These are phyloP conservation scores for Didymella segeticola DNA, from an alignment of 2,329 filamentous ascomycete species.

Conservation along the genomic window DNA sequence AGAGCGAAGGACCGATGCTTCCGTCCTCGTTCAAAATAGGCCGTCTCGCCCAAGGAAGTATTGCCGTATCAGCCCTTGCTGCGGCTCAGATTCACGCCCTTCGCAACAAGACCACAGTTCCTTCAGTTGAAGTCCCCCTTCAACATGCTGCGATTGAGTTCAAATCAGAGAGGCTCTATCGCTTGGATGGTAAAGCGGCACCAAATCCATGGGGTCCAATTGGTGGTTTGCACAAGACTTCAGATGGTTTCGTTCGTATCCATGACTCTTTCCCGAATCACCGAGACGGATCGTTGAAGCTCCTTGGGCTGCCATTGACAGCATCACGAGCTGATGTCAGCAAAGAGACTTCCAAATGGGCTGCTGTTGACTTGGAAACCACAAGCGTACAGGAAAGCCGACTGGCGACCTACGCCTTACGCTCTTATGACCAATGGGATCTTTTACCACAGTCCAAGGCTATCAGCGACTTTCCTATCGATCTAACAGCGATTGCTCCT, in stretches of 20 bases:
- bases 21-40: constrained; percentile 64
- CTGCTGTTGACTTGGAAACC: constrained; percentile 57
- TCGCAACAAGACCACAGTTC: constrained; percentile 38
- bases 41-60: constrained; percentile 59
- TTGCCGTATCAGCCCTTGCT: constrained; percentile 58
- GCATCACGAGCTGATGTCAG: constrained; percentile 52
- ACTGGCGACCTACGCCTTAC: constrained; percentile 60
- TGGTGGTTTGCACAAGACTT: constrained; percentile 59
- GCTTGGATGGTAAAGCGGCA: constrained; percentile 48
- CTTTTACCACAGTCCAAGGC: constrained; percentile 54
- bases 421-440: constrained; percentile 62
- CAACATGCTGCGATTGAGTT: constrained; percentile 61
- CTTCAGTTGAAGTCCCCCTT: constrained; percentile 52
- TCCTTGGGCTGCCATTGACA: constrained; percentile 50
- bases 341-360: constrained; percentile 50
- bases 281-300: constrained; percentile 50
- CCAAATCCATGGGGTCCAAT: constrained; percentile 52
- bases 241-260: constrained; percentile 61
- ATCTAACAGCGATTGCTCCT: constrained; percentile 46
- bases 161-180: constrained; percentile 60
- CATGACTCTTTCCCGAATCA: constrained; percentile 64
- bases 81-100: constrained; percentile 56
- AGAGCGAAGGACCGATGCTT: no score
- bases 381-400: constrained; percentile 50
- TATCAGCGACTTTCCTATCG: constrained; percentile 56